A percentile compares a stretch with the other conserved stretches of the same genome.
phyloP scores from a whole-genome alignment of 176 grass and related monocot genomes.

The Bonia amplexicaulis region DNA sequence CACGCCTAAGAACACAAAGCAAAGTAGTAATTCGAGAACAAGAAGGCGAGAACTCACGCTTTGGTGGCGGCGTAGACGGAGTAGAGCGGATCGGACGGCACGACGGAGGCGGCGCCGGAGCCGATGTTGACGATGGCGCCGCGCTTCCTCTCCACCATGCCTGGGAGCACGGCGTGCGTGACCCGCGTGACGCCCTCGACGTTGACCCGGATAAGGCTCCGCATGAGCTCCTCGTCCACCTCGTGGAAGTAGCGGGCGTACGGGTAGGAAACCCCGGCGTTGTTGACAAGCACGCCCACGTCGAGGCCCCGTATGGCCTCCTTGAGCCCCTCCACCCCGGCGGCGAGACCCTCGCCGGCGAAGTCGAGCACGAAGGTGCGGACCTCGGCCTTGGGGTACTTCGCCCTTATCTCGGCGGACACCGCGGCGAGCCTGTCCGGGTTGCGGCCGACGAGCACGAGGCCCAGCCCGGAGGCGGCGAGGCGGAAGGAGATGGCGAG shows the following conservation, averaged over 20 bases:
- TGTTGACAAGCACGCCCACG: conserved; percentile 79
- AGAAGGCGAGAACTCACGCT: conserved; percentile 43
- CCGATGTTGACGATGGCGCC: conserved; percentile 95
- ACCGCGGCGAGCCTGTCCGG: conserved; percentile 66
- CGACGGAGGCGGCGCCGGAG: conserved; percentile 64
- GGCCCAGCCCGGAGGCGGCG: conserved; percentile 52
- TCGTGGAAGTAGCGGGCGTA: conserved; percentile 97
- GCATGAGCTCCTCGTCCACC: conserved; percentile 84
- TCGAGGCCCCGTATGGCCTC: conserved; percentile 64
- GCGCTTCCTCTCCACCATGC: conserved; percentile 79
- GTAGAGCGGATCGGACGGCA: conserved; percentile 86
- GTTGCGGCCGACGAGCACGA: conserved; percentile 84
- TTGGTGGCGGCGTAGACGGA: conserved; percentile 83
- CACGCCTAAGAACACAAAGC: background rate
- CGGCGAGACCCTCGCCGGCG: conserved; percentile 48
- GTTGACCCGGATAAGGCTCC: conserved; percentile 69
- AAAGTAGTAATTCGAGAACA: background rate
- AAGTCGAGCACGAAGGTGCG: conserved; percentile 81
- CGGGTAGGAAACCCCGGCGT: conserved; percentile 83
- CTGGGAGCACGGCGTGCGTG: conserved; percentile 72
- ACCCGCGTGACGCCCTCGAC: conserved; percentile 80
- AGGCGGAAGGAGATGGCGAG: conserved; percentile 74
- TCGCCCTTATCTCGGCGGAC: conserved; percentile 54
- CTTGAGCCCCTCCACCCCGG: conserved; percentile 46
- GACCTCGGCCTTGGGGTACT: conserved; percentile 44